Base-by-base conservation (phyloP, 108 stramenopile genomes). In the Nitzschia inconspicua region DNA sequence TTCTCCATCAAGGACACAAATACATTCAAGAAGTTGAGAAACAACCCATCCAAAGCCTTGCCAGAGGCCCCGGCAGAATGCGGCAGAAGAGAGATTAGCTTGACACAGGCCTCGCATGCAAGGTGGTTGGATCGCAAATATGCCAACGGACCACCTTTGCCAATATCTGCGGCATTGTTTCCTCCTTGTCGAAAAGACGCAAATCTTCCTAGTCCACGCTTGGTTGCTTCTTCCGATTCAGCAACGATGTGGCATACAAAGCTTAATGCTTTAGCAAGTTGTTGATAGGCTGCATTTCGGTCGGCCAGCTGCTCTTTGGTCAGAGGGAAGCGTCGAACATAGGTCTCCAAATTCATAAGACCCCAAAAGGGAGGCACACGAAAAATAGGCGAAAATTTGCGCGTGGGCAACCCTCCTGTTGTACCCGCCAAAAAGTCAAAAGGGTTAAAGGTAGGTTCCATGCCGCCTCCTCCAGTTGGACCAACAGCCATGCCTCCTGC, bases 291-390 rank as follows among this genome's bases (percentile, higher is more conserved):
- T 0, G 80, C 84, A 20, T 86, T 72, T 11, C 70, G 49, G 24
- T 84, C 78, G 0, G 66, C 66, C 24, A 72, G 20, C 34, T 72
- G 66, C 40, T 87, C 89, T 20, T 57, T 44, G 1, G 83, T 68
- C 44, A 78, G 47, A 11, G 76, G 71, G 41, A 62, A 69, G 35
- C 75, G 66, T 30, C 87, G 80, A 31, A 93, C 74, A 60, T 93
- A 93, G 10, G 75, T 82, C 37, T 86, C 85, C 73, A 93, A 56
- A 47, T 80, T 78, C 84, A 93, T 68, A 48, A 93, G 59, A 14
- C 84, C 75, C 88, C 92, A 89, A 49, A 93, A 93, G 2, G 88
- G 92, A 52, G 78, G 84, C 43, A 86, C 84, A 2, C 92, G 81
- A 59, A 88, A 89, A 35, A 93, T 88, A 1, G 92, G 92, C 41